phyloP scores from a whole-genome alignment of 495 filamentous ascomycete species.

The Podospora didyma region DNA sequence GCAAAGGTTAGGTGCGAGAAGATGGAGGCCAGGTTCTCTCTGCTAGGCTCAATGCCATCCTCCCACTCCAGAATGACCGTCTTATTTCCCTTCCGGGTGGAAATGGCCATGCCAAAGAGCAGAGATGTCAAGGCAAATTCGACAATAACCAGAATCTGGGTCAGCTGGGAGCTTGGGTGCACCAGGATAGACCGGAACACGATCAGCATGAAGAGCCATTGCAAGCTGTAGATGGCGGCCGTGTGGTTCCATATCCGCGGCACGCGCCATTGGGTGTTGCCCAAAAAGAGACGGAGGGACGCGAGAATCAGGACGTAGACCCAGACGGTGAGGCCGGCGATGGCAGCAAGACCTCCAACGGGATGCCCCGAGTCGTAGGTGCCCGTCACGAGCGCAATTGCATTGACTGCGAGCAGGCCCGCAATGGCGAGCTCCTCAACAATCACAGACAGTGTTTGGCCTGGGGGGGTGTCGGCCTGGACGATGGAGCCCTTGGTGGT shows the following conservation, averaged over 20 bases:
- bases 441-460: constrained; percentile 62
- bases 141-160: constrained; percentile 57
- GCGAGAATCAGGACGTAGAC: constrained; percentile 75
- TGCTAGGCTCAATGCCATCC: constrained; percentile 77
- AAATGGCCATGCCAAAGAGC: constrained; percentile 68
- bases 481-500: constrained; percentile 60
- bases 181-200: constrained; percentile 83
- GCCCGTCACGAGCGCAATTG: constrained; percentile 51
- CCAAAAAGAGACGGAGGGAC: constrained; percentile 66
- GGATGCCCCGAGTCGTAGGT: constrained; percentile 25
- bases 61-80: constrained; percentile 81
- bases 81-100: constrained; percentile 89
- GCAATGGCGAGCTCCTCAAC: constrained; percentile 72
- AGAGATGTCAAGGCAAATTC: constrained; percentile 73
- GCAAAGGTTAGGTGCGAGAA: constrained; percentile 83
- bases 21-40: constrained; percentile 80
- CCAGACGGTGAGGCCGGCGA: constrained; percentile 68
- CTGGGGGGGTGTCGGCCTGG: constrained; percentile 73
- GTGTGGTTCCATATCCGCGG: constrained; percentile 92
- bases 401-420: constrained; percentile 64
- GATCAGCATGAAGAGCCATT: constrained; percentile 73
- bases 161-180: constrained; percentile 62
- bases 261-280: constrained; percentile 61
- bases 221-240: constrained; percentile 72
- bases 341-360: constrained; percentile 53